Percentiles rank a stretch among this genome's conserved stretches.
These are phyloP conservation scores for Apocynum venetum DNA, from an alignment of 257 asterid genomes.

Conservation along the genomic window DNA sequence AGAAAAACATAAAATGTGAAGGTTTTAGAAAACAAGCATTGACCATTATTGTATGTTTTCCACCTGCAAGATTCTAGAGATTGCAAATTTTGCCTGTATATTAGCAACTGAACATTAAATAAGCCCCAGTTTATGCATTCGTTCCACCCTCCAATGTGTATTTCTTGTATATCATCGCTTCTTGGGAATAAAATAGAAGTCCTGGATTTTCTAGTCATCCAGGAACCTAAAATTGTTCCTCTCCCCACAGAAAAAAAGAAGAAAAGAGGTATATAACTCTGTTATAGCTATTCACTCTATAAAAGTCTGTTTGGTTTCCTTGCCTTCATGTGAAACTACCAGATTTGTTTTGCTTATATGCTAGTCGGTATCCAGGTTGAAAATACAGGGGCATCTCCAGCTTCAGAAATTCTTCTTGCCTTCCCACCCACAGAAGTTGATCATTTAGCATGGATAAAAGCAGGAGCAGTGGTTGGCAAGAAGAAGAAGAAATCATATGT, in stretches of 20 bases:
- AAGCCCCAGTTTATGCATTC: background rate
- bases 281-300: background rate
- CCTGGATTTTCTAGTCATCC: background rate
- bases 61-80: background rate
- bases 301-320: background rate
- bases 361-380: conserved; percentile 56
- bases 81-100: background rate
- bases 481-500: conserved; percentile 70
- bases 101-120: background rate
- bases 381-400: conserved; percentile 60
- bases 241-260: too few species aligned
- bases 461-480: conserved; percentile 62
- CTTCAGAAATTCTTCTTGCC: conserved; percentile 69
- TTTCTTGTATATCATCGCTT: background rate
- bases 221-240: too few species aligned
- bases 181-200: background rate
- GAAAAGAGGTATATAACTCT: background rate
- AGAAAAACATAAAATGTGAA: background rate
- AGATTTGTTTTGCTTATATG: conserved; percentile 9
- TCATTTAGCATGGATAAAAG: conserved; percentile 76
- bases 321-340: conserved; percentile 5
- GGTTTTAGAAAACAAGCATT: background rate
- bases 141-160: background rate
- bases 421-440: conserved; percentile 72
- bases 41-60: background rate